Conservation (phyloP, 306 rosid genomes). For the Cicer cuneatum region DNA sequence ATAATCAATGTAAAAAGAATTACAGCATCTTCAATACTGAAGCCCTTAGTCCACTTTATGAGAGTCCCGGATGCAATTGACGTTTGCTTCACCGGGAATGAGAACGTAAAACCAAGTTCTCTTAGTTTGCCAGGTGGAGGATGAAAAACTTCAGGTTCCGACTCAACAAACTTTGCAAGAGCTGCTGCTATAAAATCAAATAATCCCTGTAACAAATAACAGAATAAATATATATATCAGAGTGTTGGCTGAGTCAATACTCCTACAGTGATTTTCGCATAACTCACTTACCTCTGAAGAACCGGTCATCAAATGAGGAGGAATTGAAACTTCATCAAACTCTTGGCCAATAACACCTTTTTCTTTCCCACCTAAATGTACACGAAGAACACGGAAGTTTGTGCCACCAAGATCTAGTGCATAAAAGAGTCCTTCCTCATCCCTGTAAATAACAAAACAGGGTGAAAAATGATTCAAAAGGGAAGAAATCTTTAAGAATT, state of each 20-base stretch:
- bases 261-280: constrained; percentile 24
- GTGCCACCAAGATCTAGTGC: constrained; percentile 97
- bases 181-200: constrained; percentile 87
- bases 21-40: constrained; percentile 75
- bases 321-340: constrained; percentile 83
- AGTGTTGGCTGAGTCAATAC: constrained; percentile 27
- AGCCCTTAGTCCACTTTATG: constrained; percentile 96
- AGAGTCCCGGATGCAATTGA: constrained; percentile 85
- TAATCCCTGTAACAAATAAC: constrained; percentile 64
- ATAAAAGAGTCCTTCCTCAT: constrained; percentile 83
- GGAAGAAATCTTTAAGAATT: constrained; percentile 14
- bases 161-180: constrained; percentile 73
- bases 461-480: constrained; percentile 11
- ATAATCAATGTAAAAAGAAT: constrained; percentile 46
- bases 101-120: constrained; percentile 94
- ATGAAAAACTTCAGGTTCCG: constrained; percentile 78
- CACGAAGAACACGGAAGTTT: constrained; percentile 90
- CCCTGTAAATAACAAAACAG: constrained; percentile 52
- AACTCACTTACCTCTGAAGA: constrained; percentile 75
- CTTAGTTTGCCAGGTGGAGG: constrained; percentile 83
- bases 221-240: constrained; percentile 34
- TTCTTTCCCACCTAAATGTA: constrained; percentile 83
- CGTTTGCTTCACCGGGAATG: constrained; percentile 87
- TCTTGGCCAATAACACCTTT: constrained; percentile 65
- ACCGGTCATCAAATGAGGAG: constrained; percentile 82